Base-by-base conservation (phyloP, 139 green algal genomes). In the Astrephomene gubernaculifera region DNA sequence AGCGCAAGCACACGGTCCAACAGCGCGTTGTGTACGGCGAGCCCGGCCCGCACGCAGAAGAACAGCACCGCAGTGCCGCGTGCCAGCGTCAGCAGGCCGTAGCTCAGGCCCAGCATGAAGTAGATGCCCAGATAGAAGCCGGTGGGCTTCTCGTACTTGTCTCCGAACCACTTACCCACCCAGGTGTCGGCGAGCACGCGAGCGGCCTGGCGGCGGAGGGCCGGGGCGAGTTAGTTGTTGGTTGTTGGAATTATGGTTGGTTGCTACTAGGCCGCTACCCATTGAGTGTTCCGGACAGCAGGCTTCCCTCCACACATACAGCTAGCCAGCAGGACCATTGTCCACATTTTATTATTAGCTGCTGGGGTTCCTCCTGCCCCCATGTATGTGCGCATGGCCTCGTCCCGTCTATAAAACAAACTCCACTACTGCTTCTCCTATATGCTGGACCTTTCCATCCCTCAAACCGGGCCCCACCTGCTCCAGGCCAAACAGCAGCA, bases 41-140 rank as follows among this genome's bases (percentile, higher is more conserved):
- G 82, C 0, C 87, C 85, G 25, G 90, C 85, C 27, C 85, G 70
- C 31, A 94, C 88, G 60, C 86, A 91, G 52, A 82, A 85, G 86
- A 88, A 90, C 38, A 90, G 53, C 39, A 92, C 89, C 24, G 65
- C 74, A 14, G 88, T 64, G 38, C 70, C 54, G 29, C 84, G 81
- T 39, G 70, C 49, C 70, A 86, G 94, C 8, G 90, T 94, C 29
- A 93, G 25, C 2, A 92, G 3, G 52, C 83, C 90, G 89, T 93
- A 96, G 24, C 72, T 25, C 4, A 93, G 24, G 10, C 91, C 91
- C 19, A 95, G 72, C 12, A 84, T 87, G 21, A 89, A 87, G 87
- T 96, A 97, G 80, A 96, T 92, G 45, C 92, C 85, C 63, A 98
- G 91, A 91, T 97, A 97, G 78, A 94, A 94, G 24, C 29, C 69